Base-by-base conservation (phyloP, 805 yeast genomes). In the Ogataea pilisensis region DNA sequence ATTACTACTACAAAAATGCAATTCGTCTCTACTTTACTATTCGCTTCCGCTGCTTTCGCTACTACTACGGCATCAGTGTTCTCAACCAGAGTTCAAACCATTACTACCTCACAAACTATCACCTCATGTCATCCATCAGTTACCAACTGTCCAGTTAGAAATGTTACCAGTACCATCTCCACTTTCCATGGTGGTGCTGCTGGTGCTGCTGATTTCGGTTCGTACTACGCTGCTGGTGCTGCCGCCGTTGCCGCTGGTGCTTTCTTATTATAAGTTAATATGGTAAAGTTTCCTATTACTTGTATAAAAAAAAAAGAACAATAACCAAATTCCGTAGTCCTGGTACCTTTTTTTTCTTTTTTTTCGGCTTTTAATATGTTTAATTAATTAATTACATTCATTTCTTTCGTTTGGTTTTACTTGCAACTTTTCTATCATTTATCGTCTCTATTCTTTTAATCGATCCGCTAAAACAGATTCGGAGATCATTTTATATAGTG, bases 1-100 rank as follows among this genome's bases (percentile, higher is more conserved):
- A 32, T 28, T n/a, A n/a, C n/a, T n/a, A n/a, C n/a, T n/a, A n/a
- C n/a, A 18, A 64, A 44, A 65, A 70, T 70, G 75, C 72, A 70
- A 63, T 68, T 69, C 70, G 53, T 70, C 43, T 60, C 63, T 56
- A 59, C 64, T 37, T 48, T 63, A 50, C 41, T 62, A 44, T 44
- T 55, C 38, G 68, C 67, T 43, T 42, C 49, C 13, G 31, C 51
- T 19, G 61, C 65, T 38, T 59, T 63, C 37, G 69, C 69, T 51
- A 51, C 61, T 37, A 66, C 63, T 45, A 47, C 51, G 11, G 26
- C 26, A 31, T 36, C 51, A 17, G 53, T 55, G 22, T 35, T 41
- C 21, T 31, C 41, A 29, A 48, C 73, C 49, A 57, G 37, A 60
- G 58, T n/a, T 52, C 54, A 57, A 31, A 50, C 55, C 48, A 44